Base-by-base conservation (phyloP, 2,329 filamentous ascomycete genomes). In the Neoarthrinium moseri region DNA sequence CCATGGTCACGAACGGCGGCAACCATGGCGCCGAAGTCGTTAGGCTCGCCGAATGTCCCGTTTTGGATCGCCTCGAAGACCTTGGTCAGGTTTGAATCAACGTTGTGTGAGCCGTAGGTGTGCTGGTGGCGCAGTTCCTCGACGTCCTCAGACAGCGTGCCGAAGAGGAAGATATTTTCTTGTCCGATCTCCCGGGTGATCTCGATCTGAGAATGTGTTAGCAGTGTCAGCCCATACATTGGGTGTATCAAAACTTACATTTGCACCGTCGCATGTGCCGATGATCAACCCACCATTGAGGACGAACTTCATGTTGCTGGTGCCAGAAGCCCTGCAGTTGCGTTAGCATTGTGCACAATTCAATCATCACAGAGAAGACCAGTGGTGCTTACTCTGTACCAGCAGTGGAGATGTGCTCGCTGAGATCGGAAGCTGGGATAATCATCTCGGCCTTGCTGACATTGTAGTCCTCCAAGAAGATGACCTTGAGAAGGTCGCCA, bases 231-330 rank as follows among this genome's bases (percentile, higher is more conserved):
- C 43, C 35, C 55, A 15, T 32, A 29, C 11, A 23, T 17, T 20
- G n/a, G 29, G 51, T 33, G 42, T 12, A n/a, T 26, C 20, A 13
- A 7, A 11, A 75, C 86, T 78, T 77, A 94, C 90, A 63, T 99
- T 99, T 52, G 94, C 94, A 63, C 94, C 94, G 61, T 99, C 94
- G 64, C 92, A 96, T 17, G 94, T 99, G 58, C 94, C 94, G 57
- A 99, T 99, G 61, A 99, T 95, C 51, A 99, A 76, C 53, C 94
- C 94, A 53, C 94, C 94, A 60, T 97, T 99, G 61, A 99, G 78
- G 12, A 96, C 94, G 67, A 99, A 99, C 71, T 99, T 99, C 94
- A 99, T 99, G 81, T 99, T 99, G 62, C 89, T 95, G 11, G 91
- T 96, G 52, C 92, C 92, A 53, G 80, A 84, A 17, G 82, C 82